Evolutionary conservation across 176 grass and related monocot genomes (phyloP), one percentile per base, ranked within the genome.

Genomic region (Eremochloa ophiuroides): DNA sequence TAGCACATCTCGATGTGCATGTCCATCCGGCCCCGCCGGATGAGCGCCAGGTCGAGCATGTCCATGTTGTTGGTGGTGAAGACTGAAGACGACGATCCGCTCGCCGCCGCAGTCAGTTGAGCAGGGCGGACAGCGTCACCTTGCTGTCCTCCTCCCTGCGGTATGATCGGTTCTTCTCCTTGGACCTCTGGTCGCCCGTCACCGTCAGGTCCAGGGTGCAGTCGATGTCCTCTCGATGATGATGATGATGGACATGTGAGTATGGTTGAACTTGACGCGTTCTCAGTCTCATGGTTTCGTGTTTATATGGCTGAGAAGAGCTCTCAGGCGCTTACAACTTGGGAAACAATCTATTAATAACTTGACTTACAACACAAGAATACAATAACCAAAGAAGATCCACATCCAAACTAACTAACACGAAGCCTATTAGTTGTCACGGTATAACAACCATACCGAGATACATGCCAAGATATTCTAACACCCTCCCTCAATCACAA

Each of bases 161-260:
- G 40, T 37, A 37, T 5, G 6, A 18, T 48, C 18, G 17, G 2
- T 50, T 50, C 48, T 51, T 51, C 48, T 22, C 22, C 48, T 22
- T 51, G 48, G 48, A 20, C 48, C 48, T 51, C 48, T 18, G 48
- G 17, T 51, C 48, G 47, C 17, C n/a, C n/a, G n/a, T n/a, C n/a
- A n/a, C 47, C 47, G 47, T 50, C 47, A 92, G 86, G 69, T 89
- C 86, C 35, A 92, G 85, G 2, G 90, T 86, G 82, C 90, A 88
- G 74, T 92, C 90, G 83, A 88, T 92, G 74, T 88, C 90, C 78
- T 88, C 90, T n/a, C n/a, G n/a, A n/a, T n/a, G 73, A 92, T 85
- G 0, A 92, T 82, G 51, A 92, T 86, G 22, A 92, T 64, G 11
- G 86, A 92, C 53, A 51, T 51, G 18, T n/a, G n/a, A n/a, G n/a